Conservation (phyloP, 306 rosid species). For the Lathyrus oleraceus region DNA sequence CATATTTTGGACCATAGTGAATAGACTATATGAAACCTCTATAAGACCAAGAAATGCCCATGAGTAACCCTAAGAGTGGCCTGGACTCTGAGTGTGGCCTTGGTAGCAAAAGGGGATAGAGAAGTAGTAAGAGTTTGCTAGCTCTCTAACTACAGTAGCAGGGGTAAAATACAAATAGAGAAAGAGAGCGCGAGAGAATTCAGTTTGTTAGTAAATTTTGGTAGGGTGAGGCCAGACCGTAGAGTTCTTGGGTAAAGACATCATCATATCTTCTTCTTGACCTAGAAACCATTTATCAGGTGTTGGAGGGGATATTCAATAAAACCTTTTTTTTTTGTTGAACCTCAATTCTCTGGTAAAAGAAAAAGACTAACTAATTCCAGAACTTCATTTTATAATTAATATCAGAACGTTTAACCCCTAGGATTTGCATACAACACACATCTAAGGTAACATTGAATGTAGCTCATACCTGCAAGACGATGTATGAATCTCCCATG, state of each 20-base stretch:
- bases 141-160: conserved; percentile 2
- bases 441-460: conserved; percentile 22
- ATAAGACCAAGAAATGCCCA: background rate
- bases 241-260: background rate
- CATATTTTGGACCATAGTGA: background rate
- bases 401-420: background rate
- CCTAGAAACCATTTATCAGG: background rate
- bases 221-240: background rate
- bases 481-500: conserved; percentile 85
- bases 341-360: background rate
- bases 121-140: background rate
- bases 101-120: background rate
- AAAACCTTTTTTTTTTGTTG: background rate
- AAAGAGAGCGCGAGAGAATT: background rate
- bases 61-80: background rate
- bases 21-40: conserved; percentile 1
- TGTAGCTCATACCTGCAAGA: conserved; percentile 68
- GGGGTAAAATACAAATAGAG: background rate
- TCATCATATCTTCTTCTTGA: background rate
- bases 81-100: background rate
- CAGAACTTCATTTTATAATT: background rate
- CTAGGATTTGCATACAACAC: background rate
- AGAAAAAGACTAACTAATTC: conserved; percentile 6
- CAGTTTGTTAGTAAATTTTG: conserved; percentile 3
- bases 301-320: conserved; percentile 4